Evolutionary conservation across 1,284 basidiomycete species (phyloP).

Genomic region (Microbotryum saponariae): DNA sequence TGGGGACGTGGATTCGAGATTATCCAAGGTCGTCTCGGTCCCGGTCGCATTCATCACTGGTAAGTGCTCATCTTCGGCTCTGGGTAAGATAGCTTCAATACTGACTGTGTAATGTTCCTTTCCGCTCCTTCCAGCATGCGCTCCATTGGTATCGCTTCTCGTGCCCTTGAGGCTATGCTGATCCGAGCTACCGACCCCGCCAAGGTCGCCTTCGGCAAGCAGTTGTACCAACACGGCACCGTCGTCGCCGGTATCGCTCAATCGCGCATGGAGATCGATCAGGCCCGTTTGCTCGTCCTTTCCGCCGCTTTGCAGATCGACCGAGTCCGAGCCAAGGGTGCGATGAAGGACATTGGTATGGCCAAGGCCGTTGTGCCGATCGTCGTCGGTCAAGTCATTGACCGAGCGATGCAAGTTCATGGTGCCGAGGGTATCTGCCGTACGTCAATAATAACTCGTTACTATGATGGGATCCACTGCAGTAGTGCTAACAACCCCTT

Average conservation of each 20-base stretch:
- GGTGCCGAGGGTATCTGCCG: slow-evolving; percentile 87
- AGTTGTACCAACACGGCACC: slow-evolving; percentile 82
- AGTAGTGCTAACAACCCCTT: not conserved
- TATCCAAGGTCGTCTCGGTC: slow-evolving; percentile 93
- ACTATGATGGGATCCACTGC: not conserved
- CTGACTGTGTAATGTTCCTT: too few relatives aligned
- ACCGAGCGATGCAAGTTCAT: slow-evolving; percentile 87
- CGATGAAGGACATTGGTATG: slow-evolving; percentile 92
- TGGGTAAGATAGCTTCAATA: too few relatives aligned
- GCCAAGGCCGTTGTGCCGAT: slow-evolving; percentile 92
- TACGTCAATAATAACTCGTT: not conserved
- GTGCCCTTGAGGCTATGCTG: slow-evolving; percentile 79
- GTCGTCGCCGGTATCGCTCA: slow-evolving; percentile 84
- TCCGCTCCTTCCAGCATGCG: slow-evolving; percentile 56
- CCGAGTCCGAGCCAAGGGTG: slow-evolving; percentile 80
- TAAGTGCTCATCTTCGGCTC: slow-evolving; percentile 8
- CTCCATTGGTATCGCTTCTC: slow-evolving; percentile 78
- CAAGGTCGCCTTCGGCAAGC: slow-evolving; percentile 90
- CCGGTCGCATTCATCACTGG: slow-evolving; percentile 94
- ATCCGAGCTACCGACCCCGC: slow-evolving; percentile 82
- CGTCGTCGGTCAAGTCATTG: slow-evolving; percentile 79
- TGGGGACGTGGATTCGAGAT: slow-evolving; percentile 74
- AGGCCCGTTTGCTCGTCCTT: slow-evolving; percentile 74
- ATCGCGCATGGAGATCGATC: slow-evolving; percentile 86
- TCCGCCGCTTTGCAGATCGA: slow-evolving; percentile 94